Evolutionary conservation across 139 green algal genomes (phyloP).

Genomic region (Volvox africanus): DNA sequence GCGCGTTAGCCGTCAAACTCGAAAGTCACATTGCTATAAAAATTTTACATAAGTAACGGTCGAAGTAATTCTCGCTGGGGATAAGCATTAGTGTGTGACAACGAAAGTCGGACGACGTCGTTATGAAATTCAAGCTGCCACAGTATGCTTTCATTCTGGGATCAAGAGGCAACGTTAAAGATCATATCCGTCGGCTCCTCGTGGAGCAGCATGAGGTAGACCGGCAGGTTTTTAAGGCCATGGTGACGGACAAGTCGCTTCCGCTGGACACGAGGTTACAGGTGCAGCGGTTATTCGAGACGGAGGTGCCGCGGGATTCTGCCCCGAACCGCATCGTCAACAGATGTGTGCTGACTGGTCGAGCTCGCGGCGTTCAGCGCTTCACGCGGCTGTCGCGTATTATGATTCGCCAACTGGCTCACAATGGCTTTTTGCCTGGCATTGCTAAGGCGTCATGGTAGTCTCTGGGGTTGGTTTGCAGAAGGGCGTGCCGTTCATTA

Average conservation of each 20-base stretch:
- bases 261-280: conserved; percentile 67
- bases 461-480: not conserved
- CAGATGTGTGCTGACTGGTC: conserved; percentile 69
- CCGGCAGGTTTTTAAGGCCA: conserved; percentile 65
- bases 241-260: conserved; percentile 63
- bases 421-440: conserved; percentile 64
- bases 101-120: not conserved
- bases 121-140: conserved; percentile 34
- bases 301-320: conserved; percentile 66
- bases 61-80: too few relatives aligned
- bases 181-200: conserved; percentile 61
- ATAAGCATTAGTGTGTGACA: too few relatives aligned
- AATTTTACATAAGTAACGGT: too few relatives aligned
- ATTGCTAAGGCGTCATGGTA: conserved; percentile 68
- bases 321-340: conserved; percentile 63
- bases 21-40: too few relatives aligned
- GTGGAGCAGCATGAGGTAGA: conserved; percentile 70
- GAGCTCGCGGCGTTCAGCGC: conserved; percentile 53
- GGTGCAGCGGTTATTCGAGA: conserved; percentile 73
- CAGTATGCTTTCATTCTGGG: conserved; percentile 21
- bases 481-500: too few relatives aligned
- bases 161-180: conserved; percentile 41
- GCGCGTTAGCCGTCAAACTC: too few relatives aligned
- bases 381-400: conserved; percentile 66
- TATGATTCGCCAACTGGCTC: conserved; percentile 71